Conservation (phyloP, 139 green algal genomes). For the Edaphochlamys debaryana region DNA sequence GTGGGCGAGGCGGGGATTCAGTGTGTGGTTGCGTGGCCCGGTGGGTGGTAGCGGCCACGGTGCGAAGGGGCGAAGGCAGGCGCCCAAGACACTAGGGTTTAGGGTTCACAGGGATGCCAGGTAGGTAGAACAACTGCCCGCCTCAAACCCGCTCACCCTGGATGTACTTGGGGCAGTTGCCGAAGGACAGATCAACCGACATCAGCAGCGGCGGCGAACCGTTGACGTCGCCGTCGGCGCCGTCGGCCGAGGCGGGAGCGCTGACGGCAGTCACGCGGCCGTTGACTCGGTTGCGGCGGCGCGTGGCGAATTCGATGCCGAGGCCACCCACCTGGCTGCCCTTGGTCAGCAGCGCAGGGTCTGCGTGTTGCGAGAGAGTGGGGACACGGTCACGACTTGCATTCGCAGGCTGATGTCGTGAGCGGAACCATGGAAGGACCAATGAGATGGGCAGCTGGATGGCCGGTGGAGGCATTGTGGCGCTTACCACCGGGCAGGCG, state of each 20-base stretch:
- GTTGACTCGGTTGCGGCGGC: slow-evolving; percentile 64
- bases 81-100: no score
- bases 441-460: background rate
- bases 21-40: no score
- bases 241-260: no score
- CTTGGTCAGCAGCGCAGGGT: background rate
- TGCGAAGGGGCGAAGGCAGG: no score
- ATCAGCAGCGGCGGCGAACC: background rate
- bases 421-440: no score
- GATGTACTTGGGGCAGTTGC: slow-evolving; percentile 65
- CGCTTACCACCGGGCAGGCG: background rate
- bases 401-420: no score
- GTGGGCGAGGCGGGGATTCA: no score
- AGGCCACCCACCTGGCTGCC: slow-evolving; percentile 36
- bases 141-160: slow-evolving; percentile 14
- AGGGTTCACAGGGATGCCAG: no score
- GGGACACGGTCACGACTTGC: background rate
- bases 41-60: no score
- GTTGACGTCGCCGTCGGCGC: background rate
- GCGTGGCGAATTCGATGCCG: slow-evolving; percentile 55
- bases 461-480: no score
- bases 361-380: background rate
- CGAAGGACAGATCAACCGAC: slow-evolving; percentile 36
- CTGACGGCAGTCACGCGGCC: background rate
- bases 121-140: no score